Conservation (phyloP, 1,139 yeast species). For the Lodderomyces parapsilosis region DNA sequence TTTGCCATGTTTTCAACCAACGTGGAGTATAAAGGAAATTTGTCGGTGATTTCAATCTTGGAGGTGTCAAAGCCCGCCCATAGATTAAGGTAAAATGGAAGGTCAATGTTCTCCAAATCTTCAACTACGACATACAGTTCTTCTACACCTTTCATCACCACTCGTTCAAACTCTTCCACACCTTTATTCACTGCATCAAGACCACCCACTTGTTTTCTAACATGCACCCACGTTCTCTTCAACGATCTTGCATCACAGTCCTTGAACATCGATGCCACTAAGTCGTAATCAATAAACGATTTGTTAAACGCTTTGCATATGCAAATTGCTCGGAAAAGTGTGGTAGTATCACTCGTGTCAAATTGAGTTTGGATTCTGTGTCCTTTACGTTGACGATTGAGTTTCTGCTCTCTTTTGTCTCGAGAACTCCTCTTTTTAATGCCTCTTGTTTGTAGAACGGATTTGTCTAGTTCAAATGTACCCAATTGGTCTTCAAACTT, state of each 20-base stretch:
- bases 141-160: conserved; percentile 52
- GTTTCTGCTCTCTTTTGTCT: not conserved
- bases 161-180: conserved; percentile 56
- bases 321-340: conserved; percentile 56
- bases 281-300: conserved; percentile 55
- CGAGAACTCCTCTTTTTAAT: not conserved
- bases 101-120: conserved; percentile 49
- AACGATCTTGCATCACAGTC: conserved; percentile 38
- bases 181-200: conserved; percentile 50
- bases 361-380: conserved; percentile 15
- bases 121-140: conserved; percentile 44
- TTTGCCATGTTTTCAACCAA: conserved; percentile 27
- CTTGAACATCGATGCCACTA: conserved; percentile 48
- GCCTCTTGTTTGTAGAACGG: not conserved
- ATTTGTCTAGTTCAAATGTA: not conserved
- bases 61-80: conserved; percentile 56
- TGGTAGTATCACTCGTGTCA: conserved; percentile 46
- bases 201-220: conserved; percentile 58
- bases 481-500: not conserved
- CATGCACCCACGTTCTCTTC: conserved; percentile 60
- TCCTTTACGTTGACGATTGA: not conserved
- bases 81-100: conserved; percentile 47
- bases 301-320: conserved; percentile 57
- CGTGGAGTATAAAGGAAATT: conserved; percentile 34
- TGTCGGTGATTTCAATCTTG: conserved; percentile 27